These are phyloP conservation scores for Anethum foeniculum DNA, from an alignment of 140 eudicot species.

Conservation along the genomic window DNA sequence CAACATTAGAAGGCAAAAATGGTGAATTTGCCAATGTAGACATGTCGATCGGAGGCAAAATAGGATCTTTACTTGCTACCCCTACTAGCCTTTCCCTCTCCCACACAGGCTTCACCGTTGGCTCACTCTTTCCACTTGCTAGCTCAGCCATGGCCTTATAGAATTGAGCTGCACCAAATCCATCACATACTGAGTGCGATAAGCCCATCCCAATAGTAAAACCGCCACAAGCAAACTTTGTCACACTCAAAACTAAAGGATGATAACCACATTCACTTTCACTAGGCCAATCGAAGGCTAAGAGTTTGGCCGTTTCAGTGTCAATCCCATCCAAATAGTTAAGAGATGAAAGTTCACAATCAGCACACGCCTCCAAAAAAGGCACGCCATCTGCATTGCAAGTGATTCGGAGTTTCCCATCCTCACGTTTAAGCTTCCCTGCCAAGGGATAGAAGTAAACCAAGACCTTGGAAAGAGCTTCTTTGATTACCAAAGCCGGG, in stretches of 20 bases:
- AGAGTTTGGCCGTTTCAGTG: background rate
- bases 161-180: conserved; percentile 14
- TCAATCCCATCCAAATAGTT: conserved; percentile 16
- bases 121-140: conserved; percentile 16
- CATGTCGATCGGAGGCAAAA: conserved; percentile 3
- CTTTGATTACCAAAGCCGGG: conserved; percentile 9
- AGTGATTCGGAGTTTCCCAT: conserved; percentile 22
- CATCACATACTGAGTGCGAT: conserved; percentile 17
- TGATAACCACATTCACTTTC: conserved; percentile 15
- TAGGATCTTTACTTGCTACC: conserved; percentile 8
- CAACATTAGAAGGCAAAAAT: conserved; percentile 9
- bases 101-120: conserved; percentile 16
- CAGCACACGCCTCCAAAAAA: conserved; percentile 11
- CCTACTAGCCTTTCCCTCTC: conserved; percentile 23
- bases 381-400: conserved; percentile 18
- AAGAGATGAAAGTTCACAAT: conserved; percentile 15
- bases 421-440: conserved; percentile 17
- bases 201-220: conserved; percentile 21
- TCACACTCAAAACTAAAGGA: conserved; percentile 17
- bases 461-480: conserved; percentile 21
- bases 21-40: conserved; percentile 14
- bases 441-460: conserved; percentile 19
- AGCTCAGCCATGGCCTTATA: conserved; percentile 18
- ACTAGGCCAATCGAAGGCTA: conserved; percentile 5
- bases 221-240: conserved; percentile 23